phyloP scores from a whole-genome alignment of 495 filamentous ascomycete genomes.

The Astrothelium macrocarpum region DNA sequence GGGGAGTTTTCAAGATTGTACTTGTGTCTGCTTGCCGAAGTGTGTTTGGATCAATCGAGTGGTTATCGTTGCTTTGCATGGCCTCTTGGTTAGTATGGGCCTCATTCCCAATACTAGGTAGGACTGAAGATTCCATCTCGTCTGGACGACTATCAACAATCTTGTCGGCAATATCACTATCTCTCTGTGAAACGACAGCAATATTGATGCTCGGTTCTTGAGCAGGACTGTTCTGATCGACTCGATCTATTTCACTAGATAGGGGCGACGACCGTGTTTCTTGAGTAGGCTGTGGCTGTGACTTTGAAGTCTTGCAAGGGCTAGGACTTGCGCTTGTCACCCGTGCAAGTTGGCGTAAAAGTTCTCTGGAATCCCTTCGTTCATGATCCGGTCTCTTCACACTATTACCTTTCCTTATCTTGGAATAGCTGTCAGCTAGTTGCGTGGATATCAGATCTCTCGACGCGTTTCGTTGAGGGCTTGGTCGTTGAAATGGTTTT shows the following conservation, averaged over 20 bases:
- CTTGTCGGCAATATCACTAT: too few relatives aligned
- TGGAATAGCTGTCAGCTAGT: neutral
- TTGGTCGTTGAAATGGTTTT: neutral
- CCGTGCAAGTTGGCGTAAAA: slow-evolving; percentile 55
- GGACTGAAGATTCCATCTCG: too few relatives aligned
- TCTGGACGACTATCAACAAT: too few relatives aligned
- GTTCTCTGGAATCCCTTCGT: slow-evolving; percentile 52
- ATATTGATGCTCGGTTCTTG: too few relatives aligned
- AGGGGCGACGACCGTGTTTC: neutral
- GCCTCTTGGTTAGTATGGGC: too few relatives aligned
- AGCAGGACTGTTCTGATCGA: neutral
- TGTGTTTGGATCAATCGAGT: neutral
- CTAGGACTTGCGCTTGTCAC: slow-evolving; percentile 48
- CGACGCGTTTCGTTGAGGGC: neutral
- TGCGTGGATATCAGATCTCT: neutral
- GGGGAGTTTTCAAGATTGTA: slow-evolving; percentile 30
- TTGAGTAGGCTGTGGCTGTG: neutral
- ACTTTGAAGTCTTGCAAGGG: slow-evolving; percentile 14
- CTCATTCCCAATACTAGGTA: too few relatives aligned
- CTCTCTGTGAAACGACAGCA: too few relatives aligned
- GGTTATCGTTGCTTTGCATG: too few relatives aligned
- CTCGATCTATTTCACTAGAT: neutral
- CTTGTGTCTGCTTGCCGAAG: slow-evolving; percentile 7
- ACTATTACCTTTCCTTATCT: slow-evolving; percentile 20
- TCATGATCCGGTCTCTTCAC: slow-evolving; percentile 21